Evolutionary conservation across 148 eudicot genomes (phyloP).

Genomic region (Nyssa sinensis): DNA sequence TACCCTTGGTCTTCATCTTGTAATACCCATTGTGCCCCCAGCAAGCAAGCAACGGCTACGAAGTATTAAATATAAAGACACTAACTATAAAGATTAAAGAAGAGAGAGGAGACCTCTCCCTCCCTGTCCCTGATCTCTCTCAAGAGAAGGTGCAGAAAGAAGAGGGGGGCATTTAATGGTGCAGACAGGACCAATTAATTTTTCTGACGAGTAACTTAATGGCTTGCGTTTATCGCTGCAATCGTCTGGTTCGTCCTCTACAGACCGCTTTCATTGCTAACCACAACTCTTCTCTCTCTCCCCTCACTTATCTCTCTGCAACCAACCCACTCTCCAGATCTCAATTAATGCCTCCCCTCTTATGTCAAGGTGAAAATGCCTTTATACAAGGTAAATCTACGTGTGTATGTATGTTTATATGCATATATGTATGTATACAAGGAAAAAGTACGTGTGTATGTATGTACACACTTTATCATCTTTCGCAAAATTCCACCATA

Average conservation of each 20-base stretch:
- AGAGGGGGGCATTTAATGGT: constrained; percentile 9
- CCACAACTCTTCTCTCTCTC: background rate
- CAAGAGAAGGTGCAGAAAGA: background rate
- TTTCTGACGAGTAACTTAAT: background rate
- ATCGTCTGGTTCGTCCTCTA: constrained; percentile 1
- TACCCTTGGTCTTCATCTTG: background rate
- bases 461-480: background rate
- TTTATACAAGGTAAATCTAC: too few species aligned
- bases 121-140: background rate
- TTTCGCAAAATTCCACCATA: background rate
- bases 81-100: background rate
- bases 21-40: background rate
- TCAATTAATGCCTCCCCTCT: constrained; percentile 8
- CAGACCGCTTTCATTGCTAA: background rate
- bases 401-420: too few species aligned
- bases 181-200: constrained; percentile 5
- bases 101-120: background rate
- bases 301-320: background rate
- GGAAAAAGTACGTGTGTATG: too few species aligned
- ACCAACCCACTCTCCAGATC: background rate
- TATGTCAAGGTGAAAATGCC: background rate
- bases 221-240: constrained; percentile 8
- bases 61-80: background rate
- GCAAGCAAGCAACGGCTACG: background rate
- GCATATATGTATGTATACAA: background rate